Percentiles rank a stretch among this genome's conserved stretches.
Conservation (phyloP, 441 rosid species). For the Heliophila coronopifolia region DNA sequence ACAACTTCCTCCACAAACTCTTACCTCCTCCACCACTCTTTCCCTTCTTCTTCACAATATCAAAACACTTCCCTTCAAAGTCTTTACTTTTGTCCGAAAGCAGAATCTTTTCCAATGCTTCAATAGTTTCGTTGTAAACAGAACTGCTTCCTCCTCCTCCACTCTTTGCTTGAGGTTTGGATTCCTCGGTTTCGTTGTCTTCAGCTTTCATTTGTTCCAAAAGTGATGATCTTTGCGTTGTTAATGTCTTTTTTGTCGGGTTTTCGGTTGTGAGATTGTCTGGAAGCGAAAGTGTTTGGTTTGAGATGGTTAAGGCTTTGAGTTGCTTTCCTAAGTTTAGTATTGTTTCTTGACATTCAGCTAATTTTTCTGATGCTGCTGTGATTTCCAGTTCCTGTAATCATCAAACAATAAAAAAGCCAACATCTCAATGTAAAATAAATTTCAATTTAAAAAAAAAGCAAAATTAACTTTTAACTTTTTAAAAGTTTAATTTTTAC, state of each 20-base stretch:
- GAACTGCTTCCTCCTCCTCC: slow-evolving; percentile 19
- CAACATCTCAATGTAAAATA: no score
- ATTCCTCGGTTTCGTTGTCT: slow-evolving; percentile 33
- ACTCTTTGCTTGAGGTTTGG: slow-evolving; percentile 15
- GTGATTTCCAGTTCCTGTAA: slow-evolving; percentile 77
- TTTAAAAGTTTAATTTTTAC: no score
- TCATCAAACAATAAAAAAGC: slow-evolving; percentile 18
- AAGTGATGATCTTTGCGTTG: slow-evolving; percentile 57
- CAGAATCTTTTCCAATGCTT: slow-evolving; percentile 39
- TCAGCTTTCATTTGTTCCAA: slow-evolving; percentile 81
- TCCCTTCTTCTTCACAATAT: slow-evolving; percentile 56
- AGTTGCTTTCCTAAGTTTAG: slow-evolving; percentile 76
- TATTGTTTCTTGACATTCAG: slow-evolving; percentile 91
- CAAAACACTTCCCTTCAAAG: slow-evolving; percentile 29
- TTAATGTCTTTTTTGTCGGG: slow-evolving; percentile 35
- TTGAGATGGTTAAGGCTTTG: slow-evolving; percentile 62
- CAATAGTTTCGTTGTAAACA: slow-evolving; percentile 30
- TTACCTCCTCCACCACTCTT: slow-evolving; percentile 39
- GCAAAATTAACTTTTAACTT: no score
- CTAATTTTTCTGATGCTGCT: slow-evolving; percentile 85
- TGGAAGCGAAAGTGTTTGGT: slow-evolving; percentile 39
- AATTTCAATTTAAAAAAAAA: not conserved
- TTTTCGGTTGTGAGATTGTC: slow-evolving; percentile 36
- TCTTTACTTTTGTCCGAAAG: slow-evolving; percentile 33
- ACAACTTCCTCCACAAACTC: slow-evolving; percentile 57